Percentiles rank a stretch among this genome's conserved stretches.
Conservation (phyloP, 2,329 filamentous ascomycete species). For the Myriosclerotinia scirpicola region DNA sequence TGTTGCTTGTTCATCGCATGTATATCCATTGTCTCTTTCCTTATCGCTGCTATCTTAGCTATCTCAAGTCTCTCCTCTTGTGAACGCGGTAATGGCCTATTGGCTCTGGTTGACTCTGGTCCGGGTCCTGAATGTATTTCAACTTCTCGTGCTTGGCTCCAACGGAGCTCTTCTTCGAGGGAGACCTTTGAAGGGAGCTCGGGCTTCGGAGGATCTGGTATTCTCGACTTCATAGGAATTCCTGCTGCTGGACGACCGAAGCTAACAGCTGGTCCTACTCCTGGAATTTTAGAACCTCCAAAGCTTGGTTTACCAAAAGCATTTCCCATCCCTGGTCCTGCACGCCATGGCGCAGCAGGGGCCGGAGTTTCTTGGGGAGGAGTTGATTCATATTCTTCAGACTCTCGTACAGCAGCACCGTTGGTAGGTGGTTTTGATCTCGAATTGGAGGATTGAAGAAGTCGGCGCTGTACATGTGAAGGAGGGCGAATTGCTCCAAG, state of each 20-base stretch:
- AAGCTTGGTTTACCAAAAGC: not conserved
- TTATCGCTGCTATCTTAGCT: not conserved
- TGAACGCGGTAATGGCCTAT: slow-evolving; percentile 28
- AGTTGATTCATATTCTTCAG: slow-evolving; percentile 23
- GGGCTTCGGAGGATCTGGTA: slow-evolving; percentile 15
- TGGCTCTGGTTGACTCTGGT: slow-evolving; percentile 34
- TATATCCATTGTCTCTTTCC: slow-evolving; percentile 1
- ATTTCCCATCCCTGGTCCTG: slow-evolving; percentile 20
- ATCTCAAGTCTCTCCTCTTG: slow-evolving; percentile 5
- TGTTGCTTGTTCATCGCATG: slow-evolving; percentile 10
- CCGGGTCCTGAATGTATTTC: slow-evolving; percentile 32
- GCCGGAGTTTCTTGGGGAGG: not conserved
- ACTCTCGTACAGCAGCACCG: slow-evolving; percentile 27
- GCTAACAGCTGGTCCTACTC: not conserved
- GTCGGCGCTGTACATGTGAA: slow-evolving; percentile 40
- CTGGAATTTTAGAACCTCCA: slow-evolving; percentile 13
- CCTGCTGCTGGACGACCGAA: slow-evolving; percentile 14
- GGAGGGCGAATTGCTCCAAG: slow-evolving; percentile 36
- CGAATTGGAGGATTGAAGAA: slow-evolving; percentile 39
- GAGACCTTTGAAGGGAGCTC: not conserved
- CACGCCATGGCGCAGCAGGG: slow-evolving; percentile 29
- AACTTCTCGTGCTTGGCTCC: slow-evolving; percentile 23
- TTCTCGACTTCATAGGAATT: slow-evolving; percentile 19
- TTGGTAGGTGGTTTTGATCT: slow-evolving; percentile 33
- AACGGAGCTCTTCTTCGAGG: not conserved